A percentile compares a stretch with the other conserved stretches of the same genome.
phyloP scores from a whole-genome alignment of 352 stramenopile genomes.

The Phytophthora palmivora region DNA sequence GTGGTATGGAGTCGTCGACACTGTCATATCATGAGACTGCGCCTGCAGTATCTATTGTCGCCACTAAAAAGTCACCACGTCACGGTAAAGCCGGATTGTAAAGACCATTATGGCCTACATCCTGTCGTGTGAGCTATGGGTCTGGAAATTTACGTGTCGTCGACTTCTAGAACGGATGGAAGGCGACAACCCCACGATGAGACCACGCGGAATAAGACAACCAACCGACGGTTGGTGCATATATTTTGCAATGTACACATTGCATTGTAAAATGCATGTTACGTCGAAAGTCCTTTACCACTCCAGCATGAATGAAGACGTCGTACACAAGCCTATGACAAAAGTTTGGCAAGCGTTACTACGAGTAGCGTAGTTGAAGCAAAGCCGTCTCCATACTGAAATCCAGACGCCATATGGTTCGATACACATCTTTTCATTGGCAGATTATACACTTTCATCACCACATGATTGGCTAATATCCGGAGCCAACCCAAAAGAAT shows the following conservation, averaged over 20 bases:
- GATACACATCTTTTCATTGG: constrained; percentile 2
- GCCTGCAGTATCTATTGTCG: too few relatives aligned
- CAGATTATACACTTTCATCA: background rate
- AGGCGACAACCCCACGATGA: constrained; percentile 9
- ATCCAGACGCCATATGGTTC: constrained; percentile 28
- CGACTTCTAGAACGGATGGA: background rate
- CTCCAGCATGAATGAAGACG: too few relatives aligned
- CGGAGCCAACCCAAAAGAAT: constrained; percentile 13
- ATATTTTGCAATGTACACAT: too few relatives aligned
- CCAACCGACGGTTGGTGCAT: background rate
- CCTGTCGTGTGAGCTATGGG: too few relatives aligned
- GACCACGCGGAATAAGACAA: constrained; percentile 2
- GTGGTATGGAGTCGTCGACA: too few relatives aligned
- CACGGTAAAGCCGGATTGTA: background rate
- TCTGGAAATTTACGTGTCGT: constrained; percentile 10
- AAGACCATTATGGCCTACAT: background rate
- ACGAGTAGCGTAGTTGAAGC: constrained; percentile 17
- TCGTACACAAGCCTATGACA: too few relatives aligned
- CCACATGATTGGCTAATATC: constrained; percentile 1
- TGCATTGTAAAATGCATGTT: too few relatives aligned
- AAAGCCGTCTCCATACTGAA: constrained; percentile 26
- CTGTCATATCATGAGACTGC: too few relatives aligned
- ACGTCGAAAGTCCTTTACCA: too few relatives aligned
- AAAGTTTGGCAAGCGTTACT: too few relatives aligned
- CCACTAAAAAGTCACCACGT: constrained; percentile 1